These are phyloP conservation scores for Plasmopara halstedii DNA, from an alignment of 352 stramenopile genomes.

Conservation along the genomic window DNA sequence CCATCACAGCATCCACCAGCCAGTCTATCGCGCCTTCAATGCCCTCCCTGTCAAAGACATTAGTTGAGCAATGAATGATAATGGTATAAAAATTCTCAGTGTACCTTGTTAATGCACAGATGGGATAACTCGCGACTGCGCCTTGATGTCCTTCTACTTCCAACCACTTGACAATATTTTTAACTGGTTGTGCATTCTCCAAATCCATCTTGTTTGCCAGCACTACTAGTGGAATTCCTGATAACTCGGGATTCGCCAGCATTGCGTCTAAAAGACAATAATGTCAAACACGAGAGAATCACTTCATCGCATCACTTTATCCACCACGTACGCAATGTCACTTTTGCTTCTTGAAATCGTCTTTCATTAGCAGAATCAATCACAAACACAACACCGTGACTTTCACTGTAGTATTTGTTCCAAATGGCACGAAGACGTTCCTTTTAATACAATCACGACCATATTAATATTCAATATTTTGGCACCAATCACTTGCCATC, in stretches of 20 bases:
- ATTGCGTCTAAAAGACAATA: constrained; percentile 61
- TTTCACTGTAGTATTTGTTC: constrained; percentile 93
- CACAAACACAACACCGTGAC: constrained; percentile 88
- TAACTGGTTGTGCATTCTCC: constrained; percentile 32
- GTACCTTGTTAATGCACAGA: constrained; percentile 56
- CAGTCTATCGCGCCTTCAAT: constrained; percentile 66
- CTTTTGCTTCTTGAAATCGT: constrained; percentile 85
- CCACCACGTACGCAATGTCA: constrained; percentile 57
- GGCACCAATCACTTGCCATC: background rate
- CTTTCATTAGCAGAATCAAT: constrained; percentile 80
- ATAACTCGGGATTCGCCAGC: constrained; percentile 66
- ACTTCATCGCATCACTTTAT: background rate
- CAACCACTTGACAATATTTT: constrained; percentile 37
- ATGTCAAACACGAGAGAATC: too few species aligned
- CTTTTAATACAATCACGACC: constrained; percentile 12
- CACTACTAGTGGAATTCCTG: constrained; percentile 82
- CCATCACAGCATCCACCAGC: constrained; percentile 64
- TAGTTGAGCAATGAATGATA: too few species aligned
- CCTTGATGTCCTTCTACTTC: constrained; percentile 34
- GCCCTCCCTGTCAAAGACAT: constrained; percentile 58
- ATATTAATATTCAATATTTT: background rate
- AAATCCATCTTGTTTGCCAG: constrained; percentile 90
- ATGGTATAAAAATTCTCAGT: too few species aligned
- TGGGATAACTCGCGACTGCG: constrained; percentile 35
- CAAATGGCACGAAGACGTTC: constrained; percentile 85